phyloP scores from a whole-genome alignment of 2,329 filamentous ascomycete genomes.

The Aspergillus uvarum region DNA sequence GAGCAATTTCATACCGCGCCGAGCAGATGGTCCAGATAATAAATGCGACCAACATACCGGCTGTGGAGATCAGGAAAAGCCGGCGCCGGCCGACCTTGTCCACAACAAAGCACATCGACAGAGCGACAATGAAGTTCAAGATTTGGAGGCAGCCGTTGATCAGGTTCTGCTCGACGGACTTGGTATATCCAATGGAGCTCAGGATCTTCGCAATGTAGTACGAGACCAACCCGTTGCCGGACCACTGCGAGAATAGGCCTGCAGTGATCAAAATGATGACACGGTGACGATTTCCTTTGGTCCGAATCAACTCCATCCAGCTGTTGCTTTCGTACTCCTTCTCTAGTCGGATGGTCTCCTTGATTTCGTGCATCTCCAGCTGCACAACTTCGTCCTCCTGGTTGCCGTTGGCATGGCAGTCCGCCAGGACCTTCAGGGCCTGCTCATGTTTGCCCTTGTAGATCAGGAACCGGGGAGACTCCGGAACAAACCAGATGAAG shows the following conservation, averaged over 20 bases:
- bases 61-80: constrained; percentile 45
- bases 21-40: constrained; percentile 45
- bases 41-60: constrained; percentile 48
- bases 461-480: constrained; percentile 58
- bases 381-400: constrained; percentile 32
- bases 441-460: constrained; percentile 31
- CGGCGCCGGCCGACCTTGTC: constrained; percentile 45
- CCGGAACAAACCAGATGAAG: constrained; percentile 63
- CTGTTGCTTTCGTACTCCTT: constrained; percentile 48
- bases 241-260: constrained; percentile 60
- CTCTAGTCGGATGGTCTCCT: constrained; percentile 46
- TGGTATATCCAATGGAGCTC: constrained; percentile 38
- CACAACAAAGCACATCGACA: constrained; percentile 40
- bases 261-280: constrained; percentile 55
- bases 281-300: constrained; percentile 55
- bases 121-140: constrained; percentile 39
- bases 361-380: constrained; percentile 39
- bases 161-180: constrained; percentile 38
- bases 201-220: constrained; percentile 44
- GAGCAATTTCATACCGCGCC: constrained; percentile 34
- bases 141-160: constrained; percentile 46
- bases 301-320: constrained; percentile 43
- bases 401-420: constrained; percentile 45
- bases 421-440: constrained; percentile 31
- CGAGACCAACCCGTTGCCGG: constrained; percentile 49